Evolutionary conservation across 768 basidiomycete genomes (phyloP).

Genomic region (Amanita pallidorosea): DNA sequence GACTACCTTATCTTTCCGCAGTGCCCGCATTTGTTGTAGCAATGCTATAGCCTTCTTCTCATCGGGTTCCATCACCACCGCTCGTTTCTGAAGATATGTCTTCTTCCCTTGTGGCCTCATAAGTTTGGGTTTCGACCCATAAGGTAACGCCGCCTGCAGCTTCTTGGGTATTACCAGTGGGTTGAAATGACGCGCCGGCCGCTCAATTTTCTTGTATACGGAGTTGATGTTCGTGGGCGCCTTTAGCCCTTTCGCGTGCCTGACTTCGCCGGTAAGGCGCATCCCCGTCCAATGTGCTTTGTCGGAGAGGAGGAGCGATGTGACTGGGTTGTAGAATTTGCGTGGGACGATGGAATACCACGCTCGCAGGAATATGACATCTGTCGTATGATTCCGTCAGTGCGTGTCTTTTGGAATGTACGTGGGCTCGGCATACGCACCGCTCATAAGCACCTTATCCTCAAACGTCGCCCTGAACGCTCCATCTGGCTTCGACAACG

Average conservation of each 20-base stretch:
- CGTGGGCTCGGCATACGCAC: slow-evolving; percentile 36
- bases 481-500: slow-evolving; percentile 88
- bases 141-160: slow-evolving; percentile 86
- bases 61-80: slow-evolving; percentile 91
- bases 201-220: slow-evolving; percentile 75
- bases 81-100: slow-evolving; percentile 92
- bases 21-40: slow-evolving; percentile 86
- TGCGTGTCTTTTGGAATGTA: not conserved
- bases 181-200: slow-evolving; percentile 80
- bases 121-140: slow-evolving; percentile 83
- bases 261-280: slow-evolving; percentile 90
- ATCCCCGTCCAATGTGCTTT: slow-evolving; percentile 87
- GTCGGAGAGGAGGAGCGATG: slow-evolving; percentile 75
- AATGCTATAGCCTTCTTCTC: slow-evolving; percentile 88
- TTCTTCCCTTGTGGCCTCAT: slow-evolving; percentile 60
- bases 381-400: slow-evolving; percentile 25
- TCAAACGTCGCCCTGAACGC: slow-evolving; percentile 96
- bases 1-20: slow-evolving; percentile 80
- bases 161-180: slow-evolving; percentile 80
- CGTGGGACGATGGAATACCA: slow-evolving; percentile 96
- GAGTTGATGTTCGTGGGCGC: slow-evolving; percentile 80
- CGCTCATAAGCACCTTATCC: slow-evolving; percentile 93
- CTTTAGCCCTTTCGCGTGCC: slow-evolving; percentile 75
- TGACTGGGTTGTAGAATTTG: slow-evolving; percentile 95
- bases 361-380: slow-evolving; percentile 89